A percentile compares a stretch with the other conserved stretches of the same genome.
phyloP scores from a whole-genome alignment of 1,284 basidiomycete genomes.

The Fomitopsis betulina region DNA sequence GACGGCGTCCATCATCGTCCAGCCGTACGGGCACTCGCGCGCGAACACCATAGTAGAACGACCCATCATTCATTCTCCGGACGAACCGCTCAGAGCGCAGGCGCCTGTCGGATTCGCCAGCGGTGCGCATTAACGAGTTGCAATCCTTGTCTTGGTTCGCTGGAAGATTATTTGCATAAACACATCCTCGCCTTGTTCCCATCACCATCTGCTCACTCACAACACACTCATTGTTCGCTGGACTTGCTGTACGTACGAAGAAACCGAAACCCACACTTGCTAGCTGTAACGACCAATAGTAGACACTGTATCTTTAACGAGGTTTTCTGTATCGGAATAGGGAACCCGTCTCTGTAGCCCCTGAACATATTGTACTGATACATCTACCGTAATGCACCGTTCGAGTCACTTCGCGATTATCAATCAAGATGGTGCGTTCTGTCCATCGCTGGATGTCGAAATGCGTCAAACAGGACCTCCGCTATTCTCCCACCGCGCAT shows the following conservation, averaged over 20 bases:
- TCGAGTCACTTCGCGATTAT: neutral
- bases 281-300: neutral
- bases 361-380: neutral
- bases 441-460: neutral
- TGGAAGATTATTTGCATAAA: neutral
- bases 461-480: neutral
- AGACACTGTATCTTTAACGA: neutral
- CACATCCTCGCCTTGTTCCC: neutral
- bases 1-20: constrained; percentile 5
- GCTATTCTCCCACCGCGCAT: neutral
- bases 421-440: neutral
- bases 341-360: neutral
- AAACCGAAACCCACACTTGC: neutral
- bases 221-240: neutral
- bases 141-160: neutral
- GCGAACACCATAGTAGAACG: constrained; percentile 1
- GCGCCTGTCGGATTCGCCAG: neutral
- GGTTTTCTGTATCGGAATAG: neutral
- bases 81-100: neutral
- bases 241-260: neutral
- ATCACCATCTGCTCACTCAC: neutral
- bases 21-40: constrained; percentile 5
- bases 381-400: neutral
- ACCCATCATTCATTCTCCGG: neutral
- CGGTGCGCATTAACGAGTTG: neutral